These are phyloP conservation scores for Globisporangium carolinianum DNA, from an alignment of 352 stramenopile species.

Conservation along the genomic window DNA sequence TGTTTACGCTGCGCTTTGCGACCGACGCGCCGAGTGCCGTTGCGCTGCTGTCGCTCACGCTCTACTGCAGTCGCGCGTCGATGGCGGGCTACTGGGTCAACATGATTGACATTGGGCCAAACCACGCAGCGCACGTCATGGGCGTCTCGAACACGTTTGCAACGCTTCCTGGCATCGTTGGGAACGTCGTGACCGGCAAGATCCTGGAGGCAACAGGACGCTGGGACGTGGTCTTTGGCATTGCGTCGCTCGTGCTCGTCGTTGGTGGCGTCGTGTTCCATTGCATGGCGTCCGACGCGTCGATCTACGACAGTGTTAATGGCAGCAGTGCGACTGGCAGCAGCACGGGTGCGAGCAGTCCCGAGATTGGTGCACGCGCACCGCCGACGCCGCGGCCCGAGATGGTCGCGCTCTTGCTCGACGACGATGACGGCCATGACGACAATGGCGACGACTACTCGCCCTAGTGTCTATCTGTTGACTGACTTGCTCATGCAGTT, in stretches of 20 bases:
- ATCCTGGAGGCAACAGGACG: conserved; percentile 64
- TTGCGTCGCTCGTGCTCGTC: conserved; percentile 61
- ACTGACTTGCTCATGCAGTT: no score
- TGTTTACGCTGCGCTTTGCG: conserved; percentile 68
- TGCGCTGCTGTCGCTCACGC: conserved; percentile 59
- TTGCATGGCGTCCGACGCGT: conserved; percentile 66
- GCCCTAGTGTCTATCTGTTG: no score
- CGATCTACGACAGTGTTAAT: conserved; percentile 37
- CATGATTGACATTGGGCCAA: conserved; percentile 84
- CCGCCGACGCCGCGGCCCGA: conserved; percentile 35
- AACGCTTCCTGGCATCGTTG: conserved; percentile 78
- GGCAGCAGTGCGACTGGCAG: conserved; percentile 2
- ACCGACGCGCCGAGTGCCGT: conserved; percentile 45
- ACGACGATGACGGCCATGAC: conserved; percentile 12
- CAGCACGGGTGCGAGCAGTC: conserved; percentile 22
- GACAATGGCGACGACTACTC: no score
- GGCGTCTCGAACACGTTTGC: conserved; percentile 83
- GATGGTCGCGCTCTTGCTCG: conserved; percentile 44
- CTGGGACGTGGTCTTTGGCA: conserved; percentile 82
- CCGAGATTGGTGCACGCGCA: conserved; percentile 22
- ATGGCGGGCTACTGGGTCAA: conserved; percentile 86
- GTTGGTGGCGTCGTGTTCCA: conserved; percentile 74
- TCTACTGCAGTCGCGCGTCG: conserved; percentile 69
- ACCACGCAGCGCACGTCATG: conserved; percentile 82
- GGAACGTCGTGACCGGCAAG: conserved; percentile 77